Base-by-base conservation (phyloP, 225 moss, liverwort and hornwort species). In the Asterella californica region DNA sequence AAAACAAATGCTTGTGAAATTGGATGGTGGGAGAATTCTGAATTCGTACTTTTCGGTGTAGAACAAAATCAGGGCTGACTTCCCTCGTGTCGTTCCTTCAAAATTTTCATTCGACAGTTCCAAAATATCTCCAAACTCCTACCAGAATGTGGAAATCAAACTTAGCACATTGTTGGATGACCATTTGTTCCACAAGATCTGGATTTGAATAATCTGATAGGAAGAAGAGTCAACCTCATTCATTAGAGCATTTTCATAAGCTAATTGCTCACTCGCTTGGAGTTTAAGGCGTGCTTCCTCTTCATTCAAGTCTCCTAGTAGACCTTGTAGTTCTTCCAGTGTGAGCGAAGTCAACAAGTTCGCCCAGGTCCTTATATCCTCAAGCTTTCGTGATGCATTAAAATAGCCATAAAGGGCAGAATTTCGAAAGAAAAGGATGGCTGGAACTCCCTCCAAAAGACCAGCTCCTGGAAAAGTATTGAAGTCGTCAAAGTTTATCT, bases 401-500 rank as follows among this genome's bases (percentile, higher is more conserved):
- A 49, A 79, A 53, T 70, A 69, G 25, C 79, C 79, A 37, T 68
- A 68, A 15, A 79, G 52, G 32, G 53, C 54, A 53, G 79, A 70
- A 37, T 79, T 36, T 33, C 66, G 66, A 10, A 79, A 52, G 36
- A 79, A 70, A 10, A 79, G 69, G 53, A 79, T 45, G 53, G 42
- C 54, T 3, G 79, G 79, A 70, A 79, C 79, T 19, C 70, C 57
- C 66, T 52, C 34, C 69, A 79, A n/a, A 70, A 79, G 79, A 49
- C 54, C 52, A 79, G 70, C 70, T 46, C 79, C 79, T 79, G 69
- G 69, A 70, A 79, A 79, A 53, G 79, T 53, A 21, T 25, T 79
- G 48, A 79, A 79, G 50, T 67, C 47, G 70, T 79, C 79, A 30
- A 70, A 55, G 32, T 79, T 71, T 69, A 79, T 79, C 57, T 79